Evolutionary conservation across 805 yeast genomes (phyloP).

Genomic region (Millerago galiae): DNA sequence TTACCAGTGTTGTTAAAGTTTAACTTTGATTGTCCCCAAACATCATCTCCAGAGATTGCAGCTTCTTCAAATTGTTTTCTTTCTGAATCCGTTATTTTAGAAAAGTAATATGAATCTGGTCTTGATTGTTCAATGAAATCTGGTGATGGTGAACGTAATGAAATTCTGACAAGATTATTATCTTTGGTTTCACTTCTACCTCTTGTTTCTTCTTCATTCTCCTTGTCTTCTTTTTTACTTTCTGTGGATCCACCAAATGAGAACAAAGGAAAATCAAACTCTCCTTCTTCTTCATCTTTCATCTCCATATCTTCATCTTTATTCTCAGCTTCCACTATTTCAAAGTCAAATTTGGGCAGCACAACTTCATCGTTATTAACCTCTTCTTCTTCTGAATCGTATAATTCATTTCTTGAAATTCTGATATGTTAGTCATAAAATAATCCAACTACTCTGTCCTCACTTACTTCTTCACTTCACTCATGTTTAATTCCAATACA

Average conservation of each 20-base stretch:
- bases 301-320: not conserved
- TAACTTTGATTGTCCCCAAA: conserved; percentile 4
- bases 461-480: conserved; percentile 8
- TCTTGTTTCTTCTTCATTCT: conserved; percentile 5
- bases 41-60: conserved; percentile 18
- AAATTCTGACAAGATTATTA: conserved; percentile 11
- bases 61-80: conserved; percentile 5
- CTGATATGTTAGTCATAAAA: conserved; percentile 2
- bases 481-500: conserved; percentile 2
- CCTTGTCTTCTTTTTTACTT: not conserved
- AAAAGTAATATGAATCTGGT: conserved; percentile 19
- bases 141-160: conserved; percentile 22
- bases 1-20: conserved; percentile 8
- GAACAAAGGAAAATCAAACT: conserved; percentile 25
- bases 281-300: conserved; percentile 3
- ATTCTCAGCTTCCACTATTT: conserved; percentile 13
- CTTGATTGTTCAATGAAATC: conserved; percentile 17
- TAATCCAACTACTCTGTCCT: not conserved
- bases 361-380: conserved; percentile 7
- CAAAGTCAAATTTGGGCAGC: conserved; percentile 23
- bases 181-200: conserved; percentile 11
- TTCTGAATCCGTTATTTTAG: conserved; percentile 7
- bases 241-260: conserved; percentile 16
- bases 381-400: conserved; percentile 11
- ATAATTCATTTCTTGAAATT: conserved; percentile 19